phyloP scores from a whole-genome alignment of 1,284 basidiomycete genomes.

The Jaminaea rosea region DNA sequence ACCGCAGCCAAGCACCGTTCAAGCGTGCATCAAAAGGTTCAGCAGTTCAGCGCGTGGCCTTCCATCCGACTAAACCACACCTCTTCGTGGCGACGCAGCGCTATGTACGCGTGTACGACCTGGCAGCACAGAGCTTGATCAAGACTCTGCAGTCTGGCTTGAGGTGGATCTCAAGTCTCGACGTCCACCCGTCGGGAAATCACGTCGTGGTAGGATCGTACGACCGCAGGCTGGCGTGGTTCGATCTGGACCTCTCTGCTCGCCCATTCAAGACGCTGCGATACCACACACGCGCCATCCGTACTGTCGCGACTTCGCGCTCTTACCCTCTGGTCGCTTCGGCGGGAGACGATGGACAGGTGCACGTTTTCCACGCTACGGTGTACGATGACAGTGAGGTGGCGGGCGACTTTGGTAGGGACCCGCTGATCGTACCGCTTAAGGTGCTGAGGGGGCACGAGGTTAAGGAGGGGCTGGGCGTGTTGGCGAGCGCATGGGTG shows the following conservation, averaged over 20 bases:
- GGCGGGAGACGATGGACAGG: constrained; percentile 88
- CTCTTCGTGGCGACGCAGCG: constrained; percentile 99
- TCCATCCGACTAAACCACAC: constrained; percentile 87
- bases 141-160: constrained; percentile 88
- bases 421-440: constrained; percentile 90
- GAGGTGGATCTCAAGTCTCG: constrained; percentile 92
- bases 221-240: constrained; percentile 96
- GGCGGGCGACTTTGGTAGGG: constrained; percentile 76
- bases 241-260: constrained; percentile 87
- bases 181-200: constrained; percentile 83
- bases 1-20: constrained; percentile 96
- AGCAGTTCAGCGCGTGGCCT: constrained; percentile 75
- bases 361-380: constrained; percentile 92
- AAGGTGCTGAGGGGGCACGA: constrained; percentile 89
- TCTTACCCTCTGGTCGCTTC: constrained; percentile 85
- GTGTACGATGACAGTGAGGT: constrained; percentile 79
- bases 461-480: constrained; percentile 75
- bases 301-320: constrained; percentile 75
- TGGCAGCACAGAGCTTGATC: constrained; percentile 81
- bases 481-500: constrained; percentile 83
- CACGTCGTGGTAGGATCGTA: constrained; percentile 95
- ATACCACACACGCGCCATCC: constrained; percentile 88
- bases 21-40: constrained; percentile 71
- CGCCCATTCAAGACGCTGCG: constrained; percentile 94
- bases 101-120: constrained; percentile 89